Percentiles rank a stretch among this genome's conserved stretches.
These are phyloP conservation scores for Tubosaeta sp. DNA, from an alignment of 768 basidiomycete species.

Conservation along the genomic window DNA sequence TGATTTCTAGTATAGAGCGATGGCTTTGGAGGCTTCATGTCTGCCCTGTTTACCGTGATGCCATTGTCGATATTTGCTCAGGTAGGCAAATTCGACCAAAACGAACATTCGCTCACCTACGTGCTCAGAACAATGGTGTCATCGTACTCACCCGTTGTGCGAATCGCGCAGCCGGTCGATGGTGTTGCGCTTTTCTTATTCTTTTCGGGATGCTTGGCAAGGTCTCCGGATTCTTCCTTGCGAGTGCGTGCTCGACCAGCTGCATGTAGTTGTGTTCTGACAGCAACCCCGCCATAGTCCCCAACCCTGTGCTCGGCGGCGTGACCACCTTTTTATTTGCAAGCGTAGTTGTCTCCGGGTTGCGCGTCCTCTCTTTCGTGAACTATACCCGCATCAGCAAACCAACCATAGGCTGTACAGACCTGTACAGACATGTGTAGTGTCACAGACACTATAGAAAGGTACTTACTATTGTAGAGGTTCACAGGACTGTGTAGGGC, in stretches of 20 bases:
- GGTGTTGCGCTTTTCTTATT: too few relatives aligned
- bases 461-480: too few relatives aligned
- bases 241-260: constrained; percentile 11
- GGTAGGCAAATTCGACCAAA: constrained; percentile 20
- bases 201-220: too few relatives aligned
- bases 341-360: constrained; percentile 63
- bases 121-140: constrained; percentile 65
- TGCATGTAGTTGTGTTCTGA: neutral
- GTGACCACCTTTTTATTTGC: constrained; percentile 88
- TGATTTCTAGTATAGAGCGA: constrained; percentile 46
- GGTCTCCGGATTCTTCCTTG: too few relatives aligned
- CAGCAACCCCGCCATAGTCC: constrained; percentile 38
- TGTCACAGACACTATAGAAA: too few relatives aligned
- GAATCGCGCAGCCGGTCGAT: constrained; percentile 35
- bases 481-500: too few relatives aligned
- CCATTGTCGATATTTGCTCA: constrained; percentile 78
- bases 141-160: constrained; percentile 84
- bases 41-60: constrained; percentile 76
- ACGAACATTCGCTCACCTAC: neutral
- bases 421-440: too few relatives aligned
- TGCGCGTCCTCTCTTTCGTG: constrained; percentile 62
- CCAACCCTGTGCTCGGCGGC: constrained; percentile 76
- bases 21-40: constrained; percentile 75
- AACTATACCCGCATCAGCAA: constrained; percentile 49
- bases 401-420: too few relatives aligned